A percentile compares a stretch with the other conserved stretches of the same genome.
Conservation (phyloP, 2,329 filamentous ascomycete species). For the Verticillium nonalfalfae region DNA sequence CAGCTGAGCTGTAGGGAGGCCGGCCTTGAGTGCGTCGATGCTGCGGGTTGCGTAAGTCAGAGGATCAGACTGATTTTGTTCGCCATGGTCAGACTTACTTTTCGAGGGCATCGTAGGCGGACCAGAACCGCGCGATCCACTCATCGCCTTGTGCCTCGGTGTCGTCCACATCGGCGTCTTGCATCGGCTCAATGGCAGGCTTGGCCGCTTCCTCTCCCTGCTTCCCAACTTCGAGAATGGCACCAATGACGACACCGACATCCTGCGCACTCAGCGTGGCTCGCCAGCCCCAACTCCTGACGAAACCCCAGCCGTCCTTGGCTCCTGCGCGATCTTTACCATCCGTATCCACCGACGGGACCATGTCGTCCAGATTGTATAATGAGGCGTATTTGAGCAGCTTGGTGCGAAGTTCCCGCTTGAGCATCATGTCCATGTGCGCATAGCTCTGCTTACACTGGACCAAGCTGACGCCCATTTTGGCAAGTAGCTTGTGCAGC, state of each 20-base stretch:
- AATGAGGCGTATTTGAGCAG: constrained; percentile 86
- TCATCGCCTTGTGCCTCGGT: constrained; percentile 52
- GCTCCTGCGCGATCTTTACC: constrained; percentile 62
- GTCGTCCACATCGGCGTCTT: constrained; percentile 37
- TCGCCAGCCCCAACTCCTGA: constrained; percentile 95
- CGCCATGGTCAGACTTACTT: constrained; percentile 39
- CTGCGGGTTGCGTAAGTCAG: constrained; percentile 44
- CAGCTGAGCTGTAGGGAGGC: constrained; percentile 78
- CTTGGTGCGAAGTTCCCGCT: constrained; percentile 77
- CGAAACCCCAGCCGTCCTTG: constrained; percentile 95
- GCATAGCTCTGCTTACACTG: constrained; percentile 95
- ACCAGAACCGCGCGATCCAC: constrained; percentile 63
- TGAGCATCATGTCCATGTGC: constrained; percentile 97
- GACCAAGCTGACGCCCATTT: constrained; percentile 92
- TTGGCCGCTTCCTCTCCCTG: constrained; percentile 29
- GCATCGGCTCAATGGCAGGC: constrained; percentile 22
- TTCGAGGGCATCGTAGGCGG: constrained; percentile 65
- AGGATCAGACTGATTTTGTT: constrained; percentile 8
- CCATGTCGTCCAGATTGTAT: constrained; percentile 90
- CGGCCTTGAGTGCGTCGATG: constrained; percentile 68
- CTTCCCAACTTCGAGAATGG: constrained; percentile 85
- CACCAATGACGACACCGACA: constrained; percentile 86
- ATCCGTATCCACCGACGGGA: constrained; percentile 70
- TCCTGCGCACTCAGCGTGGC: constrained; percentile 90
- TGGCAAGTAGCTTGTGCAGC: constrained; percentile 88